Evolutionary conservation across 441 rosid genomes (phyloP), one percentile per base, ranked within the genome.

Genomic region (Aquilaria agallochum): DNA sequence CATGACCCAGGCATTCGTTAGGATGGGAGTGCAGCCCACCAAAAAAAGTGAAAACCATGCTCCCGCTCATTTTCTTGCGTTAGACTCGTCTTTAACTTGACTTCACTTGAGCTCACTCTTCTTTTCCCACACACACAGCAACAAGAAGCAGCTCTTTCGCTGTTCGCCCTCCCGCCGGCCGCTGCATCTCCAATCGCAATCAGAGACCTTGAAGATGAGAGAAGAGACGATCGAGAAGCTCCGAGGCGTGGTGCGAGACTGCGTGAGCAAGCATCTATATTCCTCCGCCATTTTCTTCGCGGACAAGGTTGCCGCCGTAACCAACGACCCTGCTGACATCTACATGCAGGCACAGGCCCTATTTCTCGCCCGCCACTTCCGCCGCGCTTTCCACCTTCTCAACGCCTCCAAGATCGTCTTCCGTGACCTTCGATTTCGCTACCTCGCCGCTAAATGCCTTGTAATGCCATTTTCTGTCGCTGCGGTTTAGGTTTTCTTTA

Each of bases 251-350:
- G 97, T 91, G 59, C 76, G 97, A 44, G 97, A 91, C 77, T 94
- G 99, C 66, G 92, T 91, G 27, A 94, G 88, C 85, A 94, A 94
- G 77, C 99, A 94, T 57, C 69, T 94, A 12, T 89, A 89, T 79
- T 94, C 96, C 3, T 94, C 97, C 3, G 99, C 97, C 52, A 94
- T 94, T 55, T 91, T 94, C 86, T 91, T 91, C 78, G 96, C 97
- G 45, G 95, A 94, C 58, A 94, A 94, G 67, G 94, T 89, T 20
- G 94, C 96, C 5, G 89, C 88, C 46, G 73, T 94, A 64, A 84
- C 95, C 62, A 77, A 67, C 34, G 94, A 89, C 60, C 96, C 99
- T 6, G 84, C 96, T 31, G 96, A 94, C 68, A 79, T 94, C 56
- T 94, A 90, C 79, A 89, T 89, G 95, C 97, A 89, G 56, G 96